Evolutionary conservation across 768 basidiomycete species (phyloP).

Genomic region (Mycena chlorophos): DNA sequence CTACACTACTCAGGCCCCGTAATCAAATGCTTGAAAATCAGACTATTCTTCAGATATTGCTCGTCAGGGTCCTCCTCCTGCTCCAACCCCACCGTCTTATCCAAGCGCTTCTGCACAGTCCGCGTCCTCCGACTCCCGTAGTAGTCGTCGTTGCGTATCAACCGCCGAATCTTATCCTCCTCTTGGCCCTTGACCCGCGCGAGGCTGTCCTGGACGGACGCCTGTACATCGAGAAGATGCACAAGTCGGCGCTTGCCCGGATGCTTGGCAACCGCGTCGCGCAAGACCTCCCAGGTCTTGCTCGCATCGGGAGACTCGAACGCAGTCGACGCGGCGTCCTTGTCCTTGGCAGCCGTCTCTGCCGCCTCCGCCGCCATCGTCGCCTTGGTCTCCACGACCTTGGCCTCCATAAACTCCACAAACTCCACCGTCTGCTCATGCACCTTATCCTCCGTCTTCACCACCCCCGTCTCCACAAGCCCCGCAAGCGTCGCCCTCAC

Average conservation of each 20-base stretch:
- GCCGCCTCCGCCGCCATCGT: conserved; percentile 13
- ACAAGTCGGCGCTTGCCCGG: conserved; percentile 31
- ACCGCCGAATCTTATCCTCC: background rate
- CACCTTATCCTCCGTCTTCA: conserved; percentile 25
- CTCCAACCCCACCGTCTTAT: conserved; percentile 16
- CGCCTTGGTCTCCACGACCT: conserved; percentile 25
- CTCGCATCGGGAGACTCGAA: conserved; percentile 20
- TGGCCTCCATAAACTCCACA: conserved; percentile 30
- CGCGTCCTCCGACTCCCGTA: background rate
- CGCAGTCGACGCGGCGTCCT: conserved; percentile 9
- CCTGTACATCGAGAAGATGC: conserved; percentile 39
- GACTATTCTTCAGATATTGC: conserved; percentile 6
- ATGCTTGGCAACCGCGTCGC: conserved; percentile 11
- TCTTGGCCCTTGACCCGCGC: background rate
- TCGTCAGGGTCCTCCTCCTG: conserved; percentile 19
- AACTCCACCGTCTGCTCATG: conserved; percentile 29
- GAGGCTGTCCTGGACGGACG: conserved; percentile 34
- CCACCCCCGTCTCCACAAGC: conserved; percentile 26
- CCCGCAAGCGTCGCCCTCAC: conserved; percentile 28
- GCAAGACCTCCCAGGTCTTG: conserved; percentile 17
- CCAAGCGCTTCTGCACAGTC: background rate
- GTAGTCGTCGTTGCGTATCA: background rate
- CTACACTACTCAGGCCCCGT: conserved; percentile 3
- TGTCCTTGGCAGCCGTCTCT: conserved; percentile 4
- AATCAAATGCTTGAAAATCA: background rate